phyloP scores from a whole-genome alignment of 2,329 filamentous ascomycete genomes.

The Aspergillus hortae region DNA sequence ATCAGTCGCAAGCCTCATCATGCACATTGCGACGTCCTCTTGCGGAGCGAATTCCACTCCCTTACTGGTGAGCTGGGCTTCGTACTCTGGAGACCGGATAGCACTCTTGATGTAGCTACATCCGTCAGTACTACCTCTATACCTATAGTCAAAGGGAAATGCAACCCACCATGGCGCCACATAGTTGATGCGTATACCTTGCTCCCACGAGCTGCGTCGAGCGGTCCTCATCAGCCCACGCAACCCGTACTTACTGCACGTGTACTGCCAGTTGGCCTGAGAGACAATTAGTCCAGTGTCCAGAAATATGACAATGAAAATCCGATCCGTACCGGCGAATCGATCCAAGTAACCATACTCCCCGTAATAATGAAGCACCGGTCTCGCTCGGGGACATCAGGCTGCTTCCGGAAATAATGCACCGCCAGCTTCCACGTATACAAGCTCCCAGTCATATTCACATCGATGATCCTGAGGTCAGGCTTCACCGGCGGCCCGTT shows the following conservation, averaged over 20 bases:
- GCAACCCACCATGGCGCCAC: constrained; percentile 44
- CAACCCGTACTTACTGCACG: constrained; percentile 44
- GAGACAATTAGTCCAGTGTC: too few species aligned
- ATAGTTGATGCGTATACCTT: constrained; percentile 47
- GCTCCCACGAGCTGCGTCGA: constrained; percentile 36
- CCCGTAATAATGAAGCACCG: constrained; percentile 50
- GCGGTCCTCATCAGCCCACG: constrained; percentile 44
- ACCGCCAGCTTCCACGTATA: constrained; percentile 49
- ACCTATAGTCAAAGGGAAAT: neutral
- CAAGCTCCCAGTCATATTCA: constrained; percentile 41
- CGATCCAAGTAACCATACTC: constrained; percentile 48
- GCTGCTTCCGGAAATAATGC: constrained; percentile 44
- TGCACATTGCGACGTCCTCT: constrained; percentile 9
- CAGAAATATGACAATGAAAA: neutral
- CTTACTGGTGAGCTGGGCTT: constrained; percentile 8
- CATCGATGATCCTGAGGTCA: constrained; percentile 40
- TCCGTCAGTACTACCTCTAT: neutral
- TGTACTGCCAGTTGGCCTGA: constrained; percentile 42
- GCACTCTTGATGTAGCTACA: constrained; percentile 13
- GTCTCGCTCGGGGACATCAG: constrained; percentile 37
- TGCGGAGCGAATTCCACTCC: constrained; percentile 10
- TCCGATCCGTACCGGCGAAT: constrained; percentile 31
- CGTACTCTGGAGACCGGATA: constrained; percentile 10
- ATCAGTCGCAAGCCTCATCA: constrained; percentile 29
- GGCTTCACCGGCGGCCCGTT: constrained; percentile 30